phyloP scores from a whole-genome alignment of 2,329 filamentous ascomycete genomes.

The Fusarium decemcellulare region DNA sequence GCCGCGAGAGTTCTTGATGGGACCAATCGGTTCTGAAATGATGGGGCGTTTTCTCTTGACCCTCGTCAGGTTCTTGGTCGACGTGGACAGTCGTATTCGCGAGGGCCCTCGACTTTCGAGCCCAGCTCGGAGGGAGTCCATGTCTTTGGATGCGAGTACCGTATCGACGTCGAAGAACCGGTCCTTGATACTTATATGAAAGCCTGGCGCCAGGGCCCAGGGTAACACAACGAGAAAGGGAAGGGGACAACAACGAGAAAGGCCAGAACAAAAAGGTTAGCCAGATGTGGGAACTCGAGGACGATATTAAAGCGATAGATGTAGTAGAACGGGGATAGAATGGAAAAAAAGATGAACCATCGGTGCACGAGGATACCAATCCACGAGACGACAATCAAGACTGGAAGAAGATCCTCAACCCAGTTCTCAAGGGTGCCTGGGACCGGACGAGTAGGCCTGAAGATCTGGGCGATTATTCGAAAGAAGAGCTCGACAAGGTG shows the following conservation, averaged over 20 bases:
- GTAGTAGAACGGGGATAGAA: not conserved
- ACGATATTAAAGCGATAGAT: not conserved
- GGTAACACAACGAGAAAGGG: not conserved
- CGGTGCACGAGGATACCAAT: too few species aligned
- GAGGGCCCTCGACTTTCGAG: constrained; percentile 21
- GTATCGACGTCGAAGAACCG: not conserved
- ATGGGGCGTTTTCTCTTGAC: constrained; percentile 43
- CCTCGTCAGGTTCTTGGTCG: constrained; percentile 28
- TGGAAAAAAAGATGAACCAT: not conserved
- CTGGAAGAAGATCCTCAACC: too few species aligned
- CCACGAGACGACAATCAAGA: too few species aligned
- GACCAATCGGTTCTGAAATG: constrained; percentile 56
- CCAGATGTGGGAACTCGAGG: not conserved
- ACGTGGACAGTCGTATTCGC: constrained; percentile 29
- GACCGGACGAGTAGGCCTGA: not conserved
- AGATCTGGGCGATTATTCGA: too few species aligned
- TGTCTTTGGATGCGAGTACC: constrained; percentile 12
- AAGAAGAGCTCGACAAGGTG: not conserved
- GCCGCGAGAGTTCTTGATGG: constrained; percentile 55
- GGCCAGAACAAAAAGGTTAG: not conserved
- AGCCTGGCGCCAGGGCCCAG: too few species aligned
- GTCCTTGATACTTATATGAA: too few species aligned
- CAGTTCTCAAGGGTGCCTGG: not conserved
- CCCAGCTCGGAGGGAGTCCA: constrained; percentile 37
- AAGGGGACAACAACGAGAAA: not conserved